Percentiles rank a stretch among this genome's conserved stretches.
Conservation (phyloP, 768 basidiomycete genomes). For the Kwoniella botswanensis region DNA sequence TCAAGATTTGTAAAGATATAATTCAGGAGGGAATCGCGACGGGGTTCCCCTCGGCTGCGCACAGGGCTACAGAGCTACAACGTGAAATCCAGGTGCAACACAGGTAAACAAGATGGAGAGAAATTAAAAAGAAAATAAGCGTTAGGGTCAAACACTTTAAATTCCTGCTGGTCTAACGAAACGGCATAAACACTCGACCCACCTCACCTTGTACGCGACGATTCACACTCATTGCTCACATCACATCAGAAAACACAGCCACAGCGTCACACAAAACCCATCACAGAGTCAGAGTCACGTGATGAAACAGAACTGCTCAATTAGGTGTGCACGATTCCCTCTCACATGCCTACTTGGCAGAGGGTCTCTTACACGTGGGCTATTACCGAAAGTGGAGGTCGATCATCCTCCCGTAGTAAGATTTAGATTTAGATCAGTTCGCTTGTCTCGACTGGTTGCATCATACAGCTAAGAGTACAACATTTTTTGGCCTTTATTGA, state of each 20-base stretch:
- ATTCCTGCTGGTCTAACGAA: not conserved
- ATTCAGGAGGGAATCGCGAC: no score
- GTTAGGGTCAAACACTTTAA: not conserved
- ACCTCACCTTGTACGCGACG: not conserved
- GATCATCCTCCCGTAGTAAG: not conserved
- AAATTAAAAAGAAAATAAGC: slow-evolving; percentile 6
- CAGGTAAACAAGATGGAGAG: no score
- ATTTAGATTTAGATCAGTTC: not conserved
- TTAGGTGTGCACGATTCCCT: no score
- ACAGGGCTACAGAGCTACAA: no score
- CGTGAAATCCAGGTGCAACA: no score
- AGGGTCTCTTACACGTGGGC: not conserved
- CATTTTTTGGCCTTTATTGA: not conserved
- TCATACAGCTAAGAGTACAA: no score
- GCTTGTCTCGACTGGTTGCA: not conserved
- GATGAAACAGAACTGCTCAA: not conserved
- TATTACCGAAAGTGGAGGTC: slow-evolving; percentile 3
- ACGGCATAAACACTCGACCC: slow-evolving; percentile 1
- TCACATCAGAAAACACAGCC: not conserved
- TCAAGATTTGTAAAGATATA: no score
- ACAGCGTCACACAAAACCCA: not conserved
- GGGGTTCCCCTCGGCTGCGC: no score
- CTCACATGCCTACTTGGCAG: not conserved
- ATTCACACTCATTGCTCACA: no score
- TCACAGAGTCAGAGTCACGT: not conserved